Percentiles rank a stretch among this genome's conserved stretches.
These are phyloP conservation scores for Chrysoporthe puriensis DNA, from an alignment of 2,329 filamentous ascomycete genomes.

Conservation along the genomic window DNA sequence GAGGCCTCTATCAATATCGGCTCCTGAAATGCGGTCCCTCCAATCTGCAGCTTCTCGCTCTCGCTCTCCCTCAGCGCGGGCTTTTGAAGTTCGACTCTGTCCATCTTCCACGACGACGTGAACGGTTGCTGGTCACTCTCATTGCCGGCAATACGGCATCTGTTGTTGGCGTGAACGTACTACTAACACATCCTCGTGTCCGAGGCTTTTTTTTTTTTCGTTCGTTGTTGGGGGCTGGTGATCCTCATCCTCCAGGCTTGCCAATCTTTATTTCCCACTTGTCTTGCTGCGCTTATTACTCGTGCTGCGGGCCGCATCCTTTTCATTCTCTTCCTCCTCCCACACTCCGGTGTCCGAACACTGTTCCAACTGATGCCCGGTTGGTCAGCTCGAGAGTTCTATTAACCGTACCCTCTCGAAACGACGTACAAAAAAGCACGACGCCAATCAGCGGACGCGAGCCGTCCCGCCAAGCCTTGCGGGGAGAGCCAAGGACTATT, in stretches of 20 bases:
- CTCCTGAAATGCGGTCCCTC: slow-evolving; percentile 9
- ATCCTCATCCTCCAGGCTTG: slow-evolving; percentile 18
- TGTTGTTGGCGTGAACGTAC: not conserved
- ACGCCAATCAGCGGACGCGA: slow-evolving; percentile 10
- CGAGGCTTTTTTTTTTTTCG: not conserved
- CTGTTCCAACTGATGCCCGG: not conserved
- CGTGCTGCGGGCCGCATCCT: not conserved
- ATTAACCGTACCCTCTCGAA: not conserved
- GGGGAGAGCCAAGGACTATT: slow-evolving; percentile 2
- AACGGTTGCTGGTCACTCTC: not conserved
- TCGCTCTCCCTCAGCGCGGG: not conserved
- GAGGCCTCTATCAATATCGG: not conserved
- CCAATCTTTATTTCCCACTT: not conserved
- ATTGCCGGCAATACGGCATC: not conserved
- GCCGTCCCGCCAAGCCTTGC: not conserved
- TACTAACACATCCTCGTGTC: not conserved
- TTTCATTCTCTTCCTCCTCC: not conserved
- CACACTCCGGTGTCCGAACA: not conserved
- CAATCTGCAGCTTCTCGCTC: slow-evolving; percentile 12
- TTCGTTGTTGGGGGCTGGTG: slow-evolving; percentile 15
- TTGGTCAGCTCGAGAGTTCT: too few relatives aligned
- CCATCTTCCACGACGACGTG: not conserved
- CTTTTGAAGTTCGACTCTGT: slow-evolving; percentile 5
- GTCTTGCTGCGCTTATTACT: not conserved
- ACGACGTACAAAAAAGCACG: slow-evolving; percentile 1